phyloP scores from a whole-genome alignment of 1,284 basidiomycete species.

The Sutorius eximius region DNA sequence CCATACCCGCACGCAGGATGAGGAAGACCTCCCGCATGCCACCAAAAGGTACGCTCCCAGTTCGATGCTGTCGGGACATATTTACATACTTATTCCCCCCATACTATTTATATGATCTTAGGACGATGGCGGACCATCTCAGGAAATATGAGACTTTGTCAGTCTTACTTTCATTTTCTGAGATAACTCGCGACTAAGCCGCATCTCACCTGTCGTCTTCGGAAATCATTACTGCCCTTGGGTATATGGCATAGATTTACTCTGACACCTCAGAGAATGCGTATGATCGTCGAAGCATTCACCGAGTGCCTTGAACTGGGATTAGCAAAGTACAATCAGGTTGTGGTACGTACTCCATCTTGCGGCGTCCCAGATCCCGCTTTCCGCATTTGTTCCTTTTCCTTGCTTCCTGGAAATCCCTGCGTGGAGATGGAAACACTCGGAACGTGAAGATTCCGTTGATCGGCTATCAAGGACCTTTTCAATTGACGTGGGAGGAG shows the following conservation, averaged over 20 bases:
- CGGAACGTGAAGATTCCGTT: neutral
- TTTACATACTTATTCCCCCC: constrained; percentile 6
- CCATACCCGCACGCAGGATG: constrained; percentile 59
- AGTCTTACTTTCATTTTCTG: constrained; percentile 34
- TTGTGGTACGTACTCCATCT: constrained; percentile 69
- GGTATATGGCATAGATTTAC: constrained; percentile 57
- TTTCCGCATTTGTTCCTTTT: constrained; percentile 4
- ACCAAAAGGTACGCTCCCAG: constrained; percentile 68
- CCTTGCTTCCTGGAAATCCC: neutral
- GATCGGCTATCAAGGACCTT: neutral
- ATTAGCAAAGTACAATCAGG: constrained; percentile 79
- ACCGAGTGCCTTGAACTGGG: constrained; percentile 90
- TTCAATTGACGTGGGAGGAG: neutral
- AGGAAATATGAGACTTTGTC: constrained; percentile 84
- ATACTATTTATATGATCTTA: constrained; percentile 28
- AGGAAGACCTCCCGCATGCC: constrained; percentile 82
- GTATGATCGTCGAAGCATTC: constrained; percentile 96
- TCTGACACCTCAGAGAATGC: constrained; percentile 90
- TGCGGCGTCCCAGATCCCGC: neutral
- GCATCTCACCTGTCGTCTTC: neutral
- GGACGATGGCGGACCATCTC: constrained; percentile 87
- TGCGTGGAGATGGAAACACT: constrained; percentile 4
- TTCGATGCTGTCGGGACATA: neutral
- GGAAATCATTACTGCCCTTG: neutral
- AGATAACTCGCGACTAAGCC: constrained; percentile 10